Percentiles rank a stretch among this genome's conserved stretches.
Evolutionary conservation across 108 stramenopile genomes (phyloP).

Genomic region (Cylindrotheca closterium): DNA sequence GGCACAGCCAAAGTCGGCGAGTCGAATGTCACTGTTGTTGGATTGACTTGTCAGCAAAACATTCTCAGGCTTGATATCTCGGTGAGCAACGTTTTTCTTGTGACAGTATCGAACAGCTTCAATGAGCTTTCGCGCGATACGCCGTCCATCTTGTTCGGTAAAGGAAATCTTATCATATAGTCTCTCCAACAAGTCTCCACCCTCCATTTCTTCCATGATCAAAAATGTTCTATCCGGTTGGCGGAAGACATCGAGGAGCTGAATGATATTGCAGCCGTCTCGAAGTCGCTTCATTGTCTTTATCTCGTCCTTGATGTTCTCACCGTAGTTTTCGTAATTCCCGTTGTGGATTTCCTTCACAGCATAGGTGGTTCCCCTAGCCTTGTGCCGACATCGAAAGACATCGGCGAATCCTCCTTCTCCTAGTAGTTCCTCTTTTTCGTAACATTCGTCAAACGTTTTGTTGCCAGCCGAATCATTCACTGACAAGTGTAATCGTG

Average conservation of each 20-base stretch:
- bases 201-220: conserved; percentile 70
- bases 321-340: conserved; percentile 20
- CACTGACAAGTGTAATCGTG: conserved; percentile 19
- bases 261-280: conserved; percentile 51
- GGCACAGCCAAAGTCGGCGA: conserved; percentile 91
- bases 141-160: conserved; percentile 67
- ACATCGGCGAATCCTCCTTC: conserved; percentile 30
- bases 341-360: conserved; percentile 27
- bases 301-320: conserved; percentile 25
- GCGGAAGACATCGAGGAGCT: conserved; percentile 64
- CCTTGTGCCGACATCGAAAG: conserved; percentile 23
- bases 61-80: conserved; percentile 87
- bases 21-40: conserved; percentile 70
- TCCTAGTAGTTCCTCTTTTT: conserved; percentile 21
- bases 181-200: conserved; percentile 85
- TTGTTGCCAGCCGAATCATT: conserved; percentile 30
- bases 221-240: conserved; percentile 47
- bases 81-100: conserved; percentile 65
- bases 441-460: conserved; percentile 32
- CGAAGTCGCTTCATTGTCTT: conserved; percentile 23
- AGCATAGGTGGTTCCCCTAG: conserved; percentile 15
- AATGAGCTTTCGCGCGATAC: conserved; percentile 44
- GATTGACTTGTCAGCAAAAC: conserved; percentile 49
- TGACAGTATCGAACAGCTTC: conserved; percentile 63
- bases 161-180: conserved; percentile 63